Base-by-base conservation (phyloP, 371 early-diverging fungal species). In the Syncephalastrum monosporum region DNA sequence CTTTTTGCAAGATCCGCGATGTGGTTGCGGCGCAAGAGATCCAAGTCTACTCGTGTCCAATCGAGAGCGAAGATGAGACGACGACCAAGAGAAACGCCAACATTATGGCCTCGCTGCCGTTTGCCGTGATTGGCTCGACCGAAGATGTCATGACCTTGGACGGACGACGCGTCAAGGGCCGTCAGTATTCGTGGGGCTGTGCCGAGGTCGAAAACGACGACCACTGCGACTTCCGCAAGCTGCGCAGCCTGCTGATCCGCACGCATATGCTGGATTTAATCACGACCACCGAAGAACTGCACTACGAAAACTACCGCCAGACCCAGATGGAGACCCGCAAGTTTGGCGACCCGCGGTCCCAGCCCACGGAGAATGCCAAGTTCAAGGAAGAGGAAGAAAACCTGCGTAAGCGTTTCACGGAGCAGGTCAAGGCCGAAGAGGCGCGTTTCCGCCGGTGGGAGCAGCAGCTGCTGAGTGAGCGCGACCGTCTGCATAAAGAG, bases 231-330 rank as follows among this genome's bases (percentile, higher is more conserved):
- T 96, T 98, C 71, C 86, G 84, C 67, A 94, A 93, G 75, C 85
- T 99, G 50, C 90, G 98, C 64, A 91, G 90, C 74, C 74, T 98
- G 53, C 82, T 98, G 62, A 91, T 98, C 68, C 82, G 94, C 58
- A 91, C 94, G 4, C 95, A 97, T 70, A 94, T 97, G 97, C 81
- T 95, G 58, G 96, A 95, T 67, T 82, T 97, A 41, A 91, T 96
- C 65, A 74, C 82, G 24, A 87, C 91, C 54, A 95, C 98, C 19
- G 92, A 96, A 74, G 95, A 96, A 56, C 67, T 79, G 27, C 96
- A 96, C 69, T 97, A 93, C 71, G 98, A 97, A 72, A 87, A 85
- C 60, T 95, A 90, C 75, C 88, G 97, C 50, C 79, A 87, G 46
- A 68, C 80, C 17, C 92, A 91, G 72, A 85, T 97, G 83, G 87